A percentile compares a stretch with the other conserved stretches of the same genome.
These are phyloP conservation scores for Pinus albicaulis DNA, from an alignment of 75 land plant species.

Conservation along the genomic window DNA sequence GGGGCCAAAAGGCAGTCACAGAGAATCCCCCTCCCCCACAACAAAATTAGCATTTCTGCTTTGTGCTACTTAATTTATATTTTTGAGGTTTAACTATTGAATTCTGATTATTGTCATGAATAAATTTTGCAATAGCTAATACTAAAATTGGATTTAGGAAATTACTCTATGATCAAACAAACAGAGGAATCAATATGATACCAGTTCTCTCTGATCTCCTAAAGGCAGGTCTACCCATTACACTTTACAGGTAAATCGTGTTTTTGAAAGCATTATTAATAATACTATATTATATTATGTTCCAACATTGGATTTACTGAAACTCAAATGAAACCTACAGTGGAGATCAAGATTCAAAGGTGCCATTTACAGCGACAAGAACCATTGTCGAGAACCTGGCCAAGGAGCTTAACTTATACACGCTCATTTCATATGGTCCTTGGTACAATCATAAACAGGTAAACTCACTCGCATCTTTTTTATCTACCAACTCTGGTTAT, in stretches of 20 bases:
- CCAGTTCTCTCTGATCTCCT: constrained; percentile 4
- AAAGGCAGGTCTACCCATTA: constrained; percentile 5
- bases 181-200: constrained; percentile 12
- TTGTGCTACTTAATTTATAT: too few species aligned
- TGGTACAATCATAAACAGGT: constrained; percentile 20
- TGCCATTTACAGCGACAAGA: constrained; percentile 22
- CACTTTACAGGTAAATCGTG: constrained; percentile 15
- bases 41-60: too few species aligned
- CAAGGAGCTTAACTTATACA: constrained; percentile 5
- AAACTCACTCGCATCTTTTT: background rate
- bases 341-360: constrained; percentile 24
- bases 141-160: constrained; percentile 1
- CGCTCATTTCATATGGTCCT: constrained; percentile 3
- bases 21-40: too few species aligned
- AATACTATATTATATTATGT: too few species aligned
- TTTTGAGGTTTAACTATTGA: too few species aligned
- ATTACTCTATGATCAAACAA: background rate
- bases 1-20: too few species aligned
- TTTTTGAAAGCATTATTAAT: too few species aligned
- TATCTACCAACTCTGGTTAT: background rate
- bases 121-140: background rate
- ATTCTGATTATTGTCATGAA: too few species aligned
- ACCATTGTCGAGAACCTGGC: constrained; percentile 11
- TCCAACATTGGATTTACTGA: too few species aligned
- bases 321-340: background rate